These are phyloP conservation scores for Ammopiptanthus mongolicus DNA, from an alignment of 306 rosid species.

Conservation along the genomic window DNA sequence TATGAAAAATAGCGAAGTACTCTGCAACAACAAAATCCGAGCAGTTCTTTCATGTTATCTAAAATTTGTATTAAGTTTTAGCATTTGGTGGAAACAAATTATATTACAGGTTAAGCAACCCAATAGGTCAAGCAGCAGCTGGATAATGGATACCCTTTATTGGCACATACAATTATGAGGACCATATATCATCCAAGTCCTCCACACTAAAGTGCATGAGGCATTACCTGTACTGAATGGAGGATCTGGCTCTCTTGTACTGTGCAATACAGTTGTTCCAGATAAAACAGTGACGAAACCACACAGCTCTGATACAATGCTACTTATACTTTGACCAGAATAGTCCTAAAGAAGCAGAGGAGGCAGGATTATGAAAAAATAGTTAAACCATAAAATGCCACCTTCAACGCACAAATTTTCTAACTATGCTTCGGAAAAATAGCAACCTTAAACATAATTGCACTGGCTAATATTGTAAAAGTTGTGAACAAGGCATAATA, in stretches of 20 bases:
- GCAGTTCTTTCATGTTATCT: constrained; percentile 5
- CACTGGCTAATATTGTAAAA: constrained; percentile 83
- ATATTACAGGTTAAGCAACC: background rate
- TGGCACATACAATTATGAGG: background rate
- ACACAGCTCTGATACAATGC: constrained; percentile 74
- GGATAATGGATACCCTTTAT: background rate
- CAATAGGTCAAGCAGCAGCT: background rate
- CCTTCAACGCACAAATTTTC: constrained; percentile 13
- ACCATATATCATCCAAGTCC: constrained; percentile 11
- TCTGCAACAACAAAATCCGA: background rate
- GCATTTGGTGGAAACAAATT: background rate
- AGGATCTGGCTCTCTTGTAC: constrained; percentile 66
- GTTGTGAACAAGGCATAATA: constrained; percentile 89
- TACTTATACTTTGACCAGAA: constrained; percentile 86
- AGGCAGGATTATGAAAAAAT: constrained; percentile 10
- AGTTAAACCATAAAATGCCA: constrained; percentile 14
- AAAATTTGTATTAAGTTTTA: background rate
- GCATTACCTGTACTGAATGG: constrained; percentile 53
- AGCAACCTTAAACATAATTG: constrained; percentile 88
- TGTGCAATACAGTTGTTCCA: constrained; percentile 76
- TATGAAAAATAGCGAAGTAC: too few species aligned
- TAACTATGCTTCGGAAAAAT: constrained; percentile 15
- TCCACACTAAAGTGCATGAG: constrained; percentile 13
- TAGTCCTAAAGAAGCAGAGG: constrained; percentile 52
- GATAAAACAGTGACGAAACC: constrained; percentile 85